Evolutionary conservation across 495 filamentous ascomycete species (phyloP).

Genomic region (Hamigera avellanea): DNA sequence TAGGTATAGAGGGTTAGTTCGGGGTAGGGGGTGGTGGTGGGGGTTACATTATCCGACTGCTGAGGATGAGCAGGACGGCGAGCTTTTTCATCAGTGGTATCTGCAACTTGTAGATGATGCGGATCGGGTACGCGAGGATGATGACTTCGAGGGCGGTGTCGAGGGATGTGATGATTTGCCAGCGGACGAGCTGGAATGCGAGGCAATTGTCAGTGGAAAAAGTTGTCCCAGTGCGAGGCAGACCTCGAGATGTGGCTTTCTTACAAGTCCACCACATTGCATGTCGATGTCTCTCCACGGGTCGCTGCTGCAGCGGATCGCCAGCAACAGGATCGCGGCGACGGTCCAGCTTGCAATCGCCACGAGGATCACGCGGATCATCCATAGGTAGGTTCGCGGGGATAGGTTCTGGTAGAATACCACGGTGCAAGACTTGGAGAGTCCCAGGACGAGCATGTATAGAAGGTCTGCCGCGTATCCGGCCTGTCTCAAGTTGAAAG

Average conservation of each 20-base stretch:
- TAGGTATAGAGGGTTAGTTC: too few species aligned
- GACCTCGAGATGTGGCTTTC: neutral
- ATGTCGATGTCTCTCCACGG: constrained; percentile 13
- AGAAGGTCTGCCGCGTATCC: constrained; percentile 12
- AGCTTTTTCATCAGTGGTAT: constrained; percentile 9
- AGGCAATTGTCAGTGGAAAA: neutral
- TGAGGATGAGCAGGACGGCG: constrained; percentile 10
- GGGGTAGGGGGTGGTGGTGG: too few species aligned
- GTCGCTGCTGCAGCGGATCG: constrained; percentile 6
- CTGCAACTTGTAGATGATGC: constrained; percentile 10
- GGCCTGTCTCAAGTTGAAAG: constrained; percentile 3
- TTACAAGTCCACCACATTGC: constrained; percentile 7
- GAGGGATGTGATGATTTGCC: constrained; percentile 13
- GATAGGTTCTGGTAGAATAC: constrained; percentile 10
- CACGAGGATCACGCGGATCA: constrained; percentile 5
- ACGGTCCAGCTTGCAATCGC: constrained; percentile 8
- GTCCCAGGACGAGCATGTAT: constrained; percentile 7
- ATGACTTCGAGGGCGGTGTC: constrained; percentile 14
- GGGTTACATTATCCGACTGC: constrained; percentile 15
- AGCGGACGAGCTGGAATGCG: constrained; percentile 12
- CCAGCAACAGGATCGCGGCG: constrained; percentile 6
- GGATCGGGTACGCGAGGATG: constrained; percentile 8
- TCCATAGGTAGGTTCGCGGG: constrained; percentile 8
- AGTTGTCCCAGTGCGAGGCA: too few species aligned
- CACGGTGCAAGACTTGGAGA: constrained; percentile 8